These are phyloP conservation scores for Herpetomonas muscarum DNA, from an alignment of 208 protist genomes.

Conservation along the genomic window DNA sequence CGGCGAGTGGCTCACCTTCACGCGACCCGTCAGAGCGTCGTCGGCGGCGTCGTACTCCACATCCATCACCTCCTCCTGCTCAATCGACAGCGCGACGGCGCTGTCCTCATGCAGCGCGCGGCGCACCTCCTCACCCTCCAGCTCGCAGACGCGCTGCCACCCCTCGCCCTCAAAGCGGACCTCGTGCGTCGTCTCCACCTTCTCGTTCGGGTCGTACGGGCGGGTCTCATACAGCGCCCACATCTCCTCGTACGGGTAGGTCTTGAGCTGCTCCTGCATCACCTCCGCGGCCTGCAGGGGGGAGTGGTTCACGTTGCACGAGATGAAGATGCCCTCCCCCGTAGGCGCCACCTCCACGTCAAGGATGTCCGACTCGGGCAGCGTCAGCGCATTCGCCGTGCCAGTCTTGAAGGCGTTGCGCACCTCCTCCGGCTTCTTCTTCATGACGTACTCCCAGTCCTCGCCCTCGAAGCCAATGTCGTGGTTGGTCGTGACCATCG, in stretches of 20 bases:
- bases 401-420: conserved; percentile 36
- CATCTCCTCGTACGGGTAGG: conserved; percentile 42
- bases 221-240: conserved; percentile 39
- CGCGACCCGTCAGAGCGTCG: conserved; percentile 8
- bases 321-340: conserved; percentile 28
- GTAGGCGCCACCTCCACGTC: conserved; percentile 15
- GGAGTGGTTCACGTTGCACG: conserved; percentile 27
- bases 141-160: conserved; percentile 36
- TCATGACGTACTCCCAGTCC: conserved; percentile 50
- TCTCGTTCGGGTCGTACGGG: conserved; percentile 15
- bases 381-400: conserved; percentile 31
- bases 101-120: conserved; percentile 32
- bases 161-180: conserved; percentile 53
- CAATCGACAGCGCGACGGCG: conserved; percentile 24
- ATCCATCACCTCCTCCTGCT: conserved; percentile 21
- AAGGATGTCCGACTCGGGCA: conserved; percentile 26
- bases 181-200: conserved; percentile 18
- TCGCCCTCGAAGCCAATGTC: conserved; percentile 52
- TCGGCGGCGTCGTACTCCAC: conserved; percentile 12
- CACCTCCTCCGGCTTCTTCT: conserved; percentile 29
- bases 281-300: conserved; percentile 24
- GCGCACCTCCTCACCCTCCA: conserved; percentile 15
- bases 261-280: conserved; percentile 43
- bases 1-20: conserved; percentile 29
- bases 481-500: conserved; percentile 25